Conservation (phyloP, 192 early-diverging fungal species). For the Mortierella antarctica region DNA sequence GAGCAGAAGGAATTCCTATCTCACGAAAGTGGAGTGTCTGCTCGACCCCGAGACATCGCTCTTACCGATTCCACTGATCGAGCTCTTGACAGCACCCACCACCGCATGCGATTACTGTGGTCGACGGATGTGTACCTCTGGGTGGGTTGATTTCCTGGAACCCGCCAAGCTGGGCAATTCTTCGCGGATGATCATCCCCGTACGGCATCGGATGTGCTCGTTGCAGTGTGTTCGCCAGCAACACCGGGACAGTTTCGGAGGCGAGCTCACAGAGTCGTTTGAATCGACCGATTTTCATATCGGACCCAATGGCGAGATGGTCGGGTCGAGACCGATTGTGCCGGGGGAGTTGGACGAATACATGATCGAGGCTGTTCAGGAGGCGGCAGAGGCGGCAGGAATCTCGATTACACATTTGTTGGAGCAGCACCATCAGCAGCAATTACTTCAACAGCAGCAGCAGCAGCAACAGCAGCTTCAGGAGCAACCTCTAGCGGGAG, state of each 20-base stretch:
- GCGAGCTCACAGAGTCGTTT: slow-evolving; percentile 37
- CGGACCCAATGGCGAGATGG: slow-evolving; percentile 37
- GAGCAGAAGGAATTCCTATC: background rate
- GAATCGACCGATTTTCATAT: slow-evolving; percentile 44
- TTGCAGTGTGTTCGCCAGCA: slow-evolving; percentile 37
- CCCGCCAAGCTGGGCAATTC: slow-evolving; percentile 34
- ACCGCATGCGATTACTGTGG: slow-evolving; percentile 37
- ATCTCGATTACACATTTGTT: slow-evolving; percentile 41
- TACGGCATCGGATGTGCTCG: slow-evolving; percentile 45
- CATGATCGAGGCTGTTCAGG: slow-evolving; percentile 52
- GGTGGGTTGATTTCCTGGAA: slow-evolving; percentile 47
- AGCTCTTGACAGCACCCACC: slow-evolving; percentile 12
- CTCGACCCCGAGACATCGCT: slow-evolving; percentile 34
- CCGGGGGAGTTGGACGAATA: slow-evolving; percentile 40
- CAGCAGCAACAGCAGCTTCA: slow-evolving; percentile 23
- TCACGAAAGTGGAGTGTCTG: slow-evolving; percentile 18
- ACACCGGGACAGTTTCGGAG: slow-evolving; percentile 41
- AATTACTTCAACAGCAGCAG: background rate
- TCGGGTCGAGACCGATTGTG: slow-evolving; percentile 39
- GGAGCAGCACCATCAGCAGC: slow-evolving; percentile 31
- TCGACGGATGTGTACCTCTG: slow-evolving; percentile 43
- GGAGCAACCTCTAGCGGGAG: slow-evolving; percentile 6
- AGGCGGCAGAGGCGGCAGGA: slow-evolving; percentile 36
- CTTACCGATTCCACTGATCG: slow-evolving; percentile 27
- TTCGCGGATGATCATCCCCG: slow-evolving; percentile 26